phyloP scores from a whole-genome alignment of 345 rosid species.

The Salix brachista region DNA sequence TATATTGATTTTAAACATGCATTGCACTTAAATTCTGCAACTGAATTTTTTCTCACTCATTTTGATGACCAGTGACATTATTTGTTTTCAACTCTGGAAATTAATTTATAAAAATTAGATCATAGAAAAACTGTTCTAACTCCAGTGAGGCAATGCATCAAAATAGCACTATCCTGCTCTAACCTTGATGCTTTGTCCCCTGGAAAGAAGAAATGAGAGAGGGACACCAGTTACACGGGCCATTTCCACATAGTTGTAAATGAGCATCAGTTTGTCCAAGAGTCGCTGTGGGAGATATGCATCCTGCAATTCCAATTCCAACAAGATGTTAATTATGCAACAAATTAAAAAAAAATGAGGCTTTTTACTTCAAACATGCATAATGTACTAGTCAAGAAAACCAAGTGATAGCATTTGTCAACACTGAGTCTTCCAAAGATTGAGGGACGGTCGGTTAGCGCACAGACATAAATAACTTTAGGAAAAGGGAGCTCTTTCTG shows the following conservation, averaged over 20 bases:
- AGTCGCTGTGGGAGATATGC: conserved; percentile 98
- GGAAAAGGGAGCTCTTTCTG: too few species aligned
- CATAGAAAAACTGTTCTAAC: too few species aligned
- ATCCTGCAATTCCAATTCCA: conserved; percentile 54
- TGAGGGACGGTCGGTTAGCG: too few species aligned
- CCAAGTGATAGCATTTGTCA: not conserved
- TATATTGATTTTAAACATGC: too few species aligned
- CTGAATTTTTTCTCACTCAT: too few species aligned
- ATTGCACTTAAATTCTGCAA: too few species aligned
- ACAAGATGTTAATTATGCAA: conserved; percentile 7
- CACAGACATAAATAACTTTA: too few species aligned
- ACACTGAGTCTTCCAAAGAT: not conserved
- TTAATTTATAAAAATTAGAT: too few species aligned
- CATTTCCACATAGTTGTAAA: conserved; percentile 97
- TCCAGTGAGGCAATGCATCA: too few species aligned
- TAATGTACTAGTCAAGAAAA: not conserved
- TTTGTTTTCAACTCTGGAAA: too few species aligned
- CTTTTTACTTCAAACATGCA: not conserved
- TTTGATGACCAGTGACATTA: too few species aligned
- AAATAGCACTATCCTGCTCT: not conserved
- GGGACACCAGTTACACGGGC: conserved; percentile 99
- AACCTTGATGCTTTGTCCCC: conserved; percentile 98
- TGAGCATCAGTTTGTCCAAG: conserved; percentile 85
- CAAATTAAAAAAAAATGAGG: not conserved
- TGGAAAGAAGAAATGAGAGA: conserved; percentile 88